Conservation (phyloP, 305 asterid genomes). For the Ilex paraguariensis region DNA sequence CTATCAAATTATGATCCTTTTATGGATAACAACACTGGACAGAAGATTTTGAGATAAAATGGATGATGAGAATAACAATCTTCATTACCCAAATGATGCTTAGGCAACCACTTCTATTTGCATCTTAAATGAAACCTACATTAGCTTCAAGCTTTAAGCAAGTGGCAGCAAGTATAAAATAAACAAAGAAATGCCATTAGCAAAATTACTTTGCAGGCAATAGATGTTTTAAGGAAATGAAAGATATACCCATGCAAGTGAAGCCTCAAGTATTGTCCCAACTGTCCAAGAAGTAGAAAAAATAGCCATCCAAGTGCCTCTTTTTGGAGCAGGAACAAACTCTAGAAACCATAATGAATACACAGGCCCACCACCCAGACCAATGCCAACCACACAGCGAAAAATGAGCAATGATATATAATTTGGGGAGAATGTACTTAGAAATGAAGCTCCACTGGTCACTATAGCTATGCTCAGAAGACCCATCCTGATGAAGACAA, state of each 20-base stretch:
- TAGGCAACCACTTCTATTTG: no score
- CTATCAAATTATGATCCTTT: no score
- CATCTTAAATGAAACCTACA: no score
- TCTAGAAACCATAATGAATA: constrained; percentile 1
- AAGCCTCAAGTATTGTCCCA: constrained; percentile 2
- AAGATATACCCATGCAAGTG: constrained; percentile 3
- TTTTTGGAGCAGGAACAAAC: background rate
- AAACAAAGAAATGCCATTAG: no score
- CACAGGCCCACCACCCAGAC: constrained; percentile 4
- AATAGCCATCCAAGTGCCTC: constrained; percentile 8
- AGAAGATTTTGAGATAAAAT: no score
- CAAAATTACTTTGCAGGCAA: no score
- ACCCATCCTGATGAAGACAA: constrained; percentile 54
- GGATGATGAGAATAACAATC: no score
- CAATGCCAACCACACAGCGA: background rate
- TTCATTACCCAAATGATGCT: no score
- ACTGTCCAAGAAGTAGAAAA: constrained; percentile 1
- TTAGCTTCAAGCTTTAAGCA: no score
- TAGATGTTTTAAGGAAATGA: background rate
- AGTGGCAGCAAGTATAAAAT: no score
- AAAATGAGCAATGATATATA: constrained; percentile 38
- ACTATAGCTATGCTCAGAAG: constrained; percentile 52
- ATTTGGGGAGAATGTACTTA: constrained; percentile 64
- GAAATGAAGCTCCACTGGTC: constrained; percentile 45
- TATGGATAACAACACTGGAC: no score